Conservation (phyloP, 495 filamentous ascomycete species). For the Xylaria sp. region DNA sequence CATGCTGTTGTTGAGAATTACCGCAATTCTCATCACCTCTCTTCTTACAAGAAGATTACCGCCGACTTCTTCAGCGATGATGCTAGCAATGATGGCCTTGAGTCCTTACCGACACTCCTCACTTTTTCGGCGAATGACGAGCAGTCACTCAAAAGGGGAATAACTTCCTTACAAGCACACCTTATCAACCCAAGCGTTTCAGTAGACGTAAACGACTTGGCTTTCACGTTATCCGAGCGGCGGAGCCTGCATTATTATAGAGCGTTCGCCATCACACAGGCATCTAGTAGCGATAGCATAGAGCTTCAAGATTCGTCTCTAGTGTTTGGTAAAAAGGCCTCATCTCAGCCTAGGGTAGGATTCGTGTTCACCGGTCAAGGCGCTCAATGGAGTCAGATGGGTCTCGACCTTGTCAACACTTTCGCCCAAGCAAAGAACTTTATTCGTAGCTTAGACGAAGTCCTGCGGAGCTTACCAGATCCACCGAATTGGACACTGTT, state of each 20-base stretch:
- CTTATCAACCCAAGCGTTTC: slow-evolving; percentile 33
- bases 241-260: slow-evolving; percentile 29
- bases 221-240: slow-evolving; percentile 34
- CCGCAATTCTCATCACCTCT: not conserved
- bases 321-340: not conserved
- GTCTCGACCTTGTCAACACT: slow-evolving; percentile 12
- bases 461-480: not conserved
- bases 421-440: not conserved
- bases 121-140: slow-evolving; percentile 35
- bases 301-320: not conserved
- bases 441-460: not conserved
- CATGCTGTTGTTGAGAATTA: slow-evolving; percentile 56
- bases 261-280: not conserved
- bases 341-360: not conserved
- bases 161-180: slow-evolving; percentile 29
- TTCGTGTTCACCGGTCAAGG: slow-evolving; percentile 38
- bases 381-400: slow-evolving; percentile 36
- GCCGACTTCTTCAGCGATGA: slow-evolving; percentile 9
- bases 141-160: slow-evolving; percentile 20
- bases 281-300: not conserved
- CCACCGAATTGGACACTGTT: not conserved
- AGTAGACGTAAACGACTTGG: slow-evolving; percentile 21
- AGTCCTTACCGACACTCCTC: not conserved
- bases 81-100: not conserved
- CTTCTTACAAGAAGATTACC: not conserved